Conservation (phyloP, 129 eudicot genomes). For the Helianthus tuberosus region DNA sequence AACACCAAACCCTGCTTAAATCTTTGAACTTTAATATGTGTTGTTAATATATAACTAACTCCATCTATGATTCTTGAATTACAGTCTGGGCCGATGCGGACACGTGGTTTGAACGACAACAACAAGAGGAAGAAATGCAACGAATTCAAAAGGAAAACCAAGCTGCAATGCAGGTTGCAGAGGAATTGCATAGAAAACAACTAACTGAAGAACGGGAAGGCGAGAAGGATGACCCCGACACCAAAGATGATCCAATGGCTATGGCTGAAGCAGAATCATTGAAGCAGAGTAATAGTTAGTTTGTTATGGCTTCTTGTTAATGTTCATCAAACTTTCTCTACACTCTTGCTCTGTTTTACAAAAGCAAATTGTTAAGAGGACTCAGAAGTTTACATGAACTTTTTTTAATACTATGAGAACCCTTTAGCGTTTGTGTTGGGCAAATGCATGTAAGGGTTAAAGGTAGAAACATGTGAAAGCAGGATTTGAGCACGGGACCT, state of each 20-base stretch:
- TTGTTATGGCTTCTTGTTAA: not conserved
- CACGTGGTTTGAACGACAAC: conserved; percentile 94
- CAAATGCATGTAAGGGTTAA: too few species aligned
- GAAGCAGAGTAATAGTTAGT: conserved; percentile 43
- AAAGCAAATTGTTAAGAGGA: too few species aligned
- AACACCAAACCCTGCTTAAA: not conserved
- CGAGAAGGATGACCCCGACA: conserved; percentile 68
- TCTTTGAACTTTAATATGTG: not conserved
- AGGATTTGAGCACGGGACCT: too few species aligned
- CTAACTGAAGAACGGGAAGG: conserved; percentile 81
- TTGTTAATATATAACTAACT: not conserved
- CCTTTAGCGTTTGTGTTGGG: too few species aligned
- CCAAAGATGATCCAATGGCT: conserved; percentile 75
- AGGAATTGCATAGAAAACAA: conserved; percentile 79
- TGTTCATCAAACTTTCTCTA: too few species aligned
- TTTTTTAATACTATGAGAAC: too few species aligned
- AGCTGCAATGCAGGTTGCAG: conserved; percentile 73
- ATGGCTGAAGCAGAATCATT: conserved; percentile 63
- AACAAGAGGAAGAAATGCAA: conserved; percentile 87
- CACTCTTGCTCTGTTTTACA: too few species aligned
- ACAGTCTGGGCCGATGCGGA: conserved; percentile 99
- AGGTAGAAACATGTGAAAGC: too few species aligned
- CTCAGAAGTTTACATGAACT: too few species aligned
- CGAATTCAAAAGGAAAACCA: conserved; percentile 69
- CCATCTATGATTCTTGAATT: not conserved